Conservation (phyloP, 2,329 filamentous ascomycete species). For the Phoma herbarum region DNA sequence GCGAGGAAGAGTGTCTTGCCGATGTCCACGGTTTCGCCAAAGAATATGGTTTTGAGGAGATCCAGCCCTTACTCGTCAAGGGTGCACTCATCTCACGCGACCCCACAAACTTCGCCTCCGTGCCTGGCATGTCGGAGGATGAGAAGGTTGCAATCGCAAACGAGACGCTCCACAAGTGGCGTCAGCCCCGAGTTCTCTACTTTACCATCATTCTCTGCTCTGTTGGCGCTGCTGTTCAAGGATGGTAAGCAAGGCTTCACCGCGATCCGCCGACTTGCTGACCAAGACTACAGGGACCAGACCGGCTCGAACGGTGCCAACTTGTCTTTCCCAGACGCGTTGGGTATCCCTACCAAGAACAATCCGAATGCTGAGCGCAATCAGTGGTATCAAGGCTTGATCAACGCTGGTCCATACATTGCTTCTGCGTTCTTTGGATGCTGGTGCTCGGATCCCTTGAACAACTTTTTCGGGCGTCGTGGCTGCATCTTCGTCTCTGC, state of each 20-base stretch:
- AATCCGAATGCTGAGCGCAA: conserved; percentile 29
- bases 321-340: conserved; percentile 64
- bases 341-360: conserved; percentile 56
- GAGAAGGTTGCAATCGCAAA: conserved; percentile 30
- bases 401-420: conserved; percentile 34
- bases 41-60: conserved; percentile 56
- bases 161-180: conserved; percentile 64
- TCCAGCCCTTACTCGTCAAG: conserved; percentile 58
- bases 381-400: conserved; percentile 35
- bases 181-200: conserved; percentile 65
- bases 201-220: conserved; percentile 72
- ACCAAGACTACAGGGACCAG: conserved; percentile 47
- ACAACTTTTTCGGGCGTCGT: conserved; percentile 35
- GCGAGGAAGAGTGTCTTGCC: conserved; percentile 54
- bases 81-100: conserved; percentile 59
- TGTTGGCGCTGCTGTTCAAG: conserved; percentile 69
- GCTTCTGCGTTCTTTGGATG: conserved; percentile 25
- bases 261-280: neutral
- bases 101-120: conserved; percentile 25
- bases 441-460: conserved; percentile 35
- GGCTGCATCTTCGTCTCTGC: conserved; percentile 34
- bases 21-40: conserved; percentile 63
- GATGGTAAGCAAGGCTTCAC: conserved; percentile 61
- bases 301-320: conserved; percentile 64
- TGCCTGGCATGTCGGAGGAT: conserved; percentile 28